These are phyloP conservation scores for Nicotiana otophora DNA, from an alignment of 257 asterid species.

Conservation along the genomic window DNA sequence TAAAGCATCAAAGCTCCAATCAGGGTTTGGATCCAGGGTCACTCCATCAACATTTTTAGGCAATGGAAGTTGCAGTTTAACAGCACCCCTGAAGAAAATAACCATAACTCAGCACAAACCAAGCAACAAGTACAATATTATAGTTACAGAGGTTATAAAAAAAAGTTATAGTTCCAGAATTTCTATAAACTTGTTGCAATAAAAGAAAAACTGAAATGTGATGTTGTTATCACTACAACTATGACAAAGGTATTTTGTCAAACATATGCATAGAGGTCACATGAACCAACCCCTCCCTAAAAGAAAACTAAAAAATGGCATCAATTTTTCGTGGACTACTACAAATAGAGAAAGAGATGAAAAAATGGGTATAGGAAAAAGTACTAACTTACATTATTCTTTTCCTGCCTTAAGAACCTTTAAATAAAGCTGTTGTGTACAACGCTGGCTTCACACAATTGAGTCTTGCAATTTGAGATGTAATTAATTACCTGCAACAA, in stretches of 20 bases:
- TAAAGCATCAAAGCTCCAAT: slow-evolving; percentile 73
- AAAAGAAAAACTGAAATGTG: neutral
- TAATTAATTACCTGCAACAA: neutral
- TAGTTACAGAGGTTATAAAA: neutral
- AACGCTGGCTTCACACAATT: neutral
- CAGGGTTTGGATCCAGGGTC: slow-evolving; percentile 68
- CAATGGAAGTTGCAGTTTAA: slow-evolving; percentile 41
- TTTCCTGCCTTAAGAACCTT: neutral
- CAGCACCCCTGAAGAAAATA: slow-evolving; percentile 37
- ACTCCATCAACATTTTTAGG: slow-evolving; percentile 46
- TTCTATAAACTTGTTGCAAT: neutral
- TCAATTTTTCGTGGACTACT: neutral
- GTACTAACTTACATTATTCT: neutral
- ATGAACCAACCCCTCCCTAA: neutral
- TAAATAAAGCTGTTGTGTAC: neutral
- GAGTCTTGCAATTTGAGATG: neutral
- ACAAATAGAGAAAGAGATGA: neutral
- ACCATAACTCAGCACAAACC: neutral
- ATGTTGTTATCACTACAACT: neutral
- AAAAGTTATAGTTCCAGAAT: neutral
- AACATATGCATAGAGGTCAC: neutral
- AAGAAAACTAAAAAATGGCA: neutral
- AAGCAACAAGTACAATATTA: neutral
- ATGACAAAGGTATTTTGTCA: neutral
- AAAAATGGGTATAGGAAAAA: neutral